Evolutionary conservation across 2,329 filamentous ascomycete species (phyloP).

Genomic region (Escovopsis weberi): DNA sequence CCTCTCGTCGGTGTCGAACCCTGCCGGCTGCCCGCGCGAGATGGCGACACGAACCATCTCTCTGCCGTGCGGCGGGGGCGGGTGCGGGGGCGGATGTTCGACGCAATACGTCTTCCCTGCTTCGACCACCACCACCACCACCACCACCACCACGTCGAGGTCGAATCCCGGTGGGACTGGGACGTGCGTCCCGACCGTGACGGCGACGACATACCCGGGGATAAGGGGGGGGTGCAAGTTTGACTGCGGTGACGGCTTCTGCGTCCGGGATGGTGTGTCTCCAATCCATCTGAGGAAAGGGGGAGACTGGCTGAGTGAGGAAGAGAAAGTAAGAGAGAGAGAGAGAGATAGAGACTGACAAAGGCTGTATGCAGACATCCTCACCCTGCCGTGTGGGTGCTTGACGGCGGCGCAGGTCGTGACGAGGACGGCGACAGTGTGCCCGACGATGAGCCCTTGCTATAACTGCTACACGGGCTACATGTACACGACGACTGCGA

Average conservation of each 20-base stretch:
- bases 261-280: slow-evolving; percentile 8
- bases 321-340: too few relatives aligned
- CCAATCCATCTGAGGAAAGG: background rate
- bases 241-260: slow-evolving; percentile 7
- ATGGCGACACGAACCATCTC: slow-evolving; percentile 14
- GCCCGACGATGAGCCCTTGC: slow-evolving; percentile 6
- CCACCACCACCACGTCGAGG: background rate
- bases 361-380: slow-evolving; percentile 2
- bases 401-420: slow-evolving; percentile 5
- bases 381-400: slow-evolving; percentile 9
- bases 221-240: slow-evolving; percentile 4
- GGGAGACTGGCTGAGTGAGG: background rate
- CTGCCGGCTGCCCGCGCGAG: slow-evolving; percentile 14
- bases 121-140: background rate
- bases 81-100: slow-evolving; percentile 12
- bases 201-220: slow-evolving; percentile 5
- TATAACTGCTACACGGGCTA: slow-evolving; percentile 6
- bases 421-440: slow-evolving; percentile 8
- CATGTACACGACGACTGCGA: slow-evolving; percentile 6
- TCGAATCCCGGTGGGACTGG: background rate
- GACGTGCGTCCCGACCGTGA: slow-evolving; percentile 8
- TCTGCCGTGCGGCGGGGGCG: slow-evolving; percentile 10
- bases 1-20: slow-evolving; percentile 17
- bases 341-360: background rate
- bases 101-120: slow-evolving; percentile 11